Evolutionary conservation across 1,284 basidiomycete species (phyloP).

Genomic region (Cryptococcus neoformans): DNA sequence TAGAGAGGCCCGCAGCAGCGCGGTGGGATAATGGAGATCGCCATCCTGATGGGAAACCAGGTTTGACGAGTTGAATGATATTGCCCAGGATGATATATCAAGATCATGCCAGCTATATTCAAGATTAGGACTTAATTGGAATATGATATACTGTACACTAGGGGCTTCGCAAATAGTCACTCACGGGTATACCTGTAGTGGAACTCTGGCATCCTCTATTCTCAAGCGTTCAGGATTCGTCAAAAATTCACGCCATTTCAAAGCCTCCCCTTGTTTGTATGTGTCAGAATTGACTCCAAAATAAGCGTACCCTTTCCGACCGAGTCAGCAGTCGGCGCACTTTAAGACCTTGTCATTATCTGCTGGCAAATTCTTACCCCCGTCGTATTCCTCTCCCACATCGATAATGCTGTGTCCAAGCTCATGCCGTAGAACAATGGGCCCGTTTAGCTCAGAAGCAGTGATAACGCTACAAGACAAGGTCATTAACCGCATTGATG

Average conservation of each 20-base stretch:
- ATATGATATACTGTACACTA: neutral
- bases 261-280: slow-evolving; percentile 18
- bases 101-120: slow-evolving; percentile 55
- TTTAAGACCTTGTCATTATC: neutral
- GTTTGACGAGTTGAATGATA: slow-evolving; percentile 60
- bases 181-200: slow-evolving; percentile 63
- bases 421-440: slow-evolving; percentile 75
- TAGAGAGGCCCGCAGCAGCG: slow-evolving; percentile 68
- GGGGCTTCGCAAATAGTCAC: too few species aligned
- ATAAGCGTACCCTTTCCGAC: slow-evolving; percentile 57
- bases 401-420: slow-evolving; percentile 58
- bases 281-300: slow-evolving; percentile 65
- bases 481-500: neutral
- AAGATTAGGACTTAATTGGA: neutral
- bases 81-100: slow-evolving; percentile 57
- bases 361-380: slow-evolving; percentile 47
- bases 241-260: slow-evolving; percentile 73
- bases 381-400: slow-evolving; percentile 84
- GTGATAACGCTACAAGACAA: slow-evolving; percentile 65
- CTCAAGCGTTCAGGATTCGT: slow-evolving; percentile 50
- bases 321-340: neutral
- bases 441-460: slow-evolving; percentile 70
- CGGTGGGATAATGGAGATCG: slow-evolving; percentile 55
- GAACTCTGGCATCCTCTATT: slow-evolving; percentile 69
- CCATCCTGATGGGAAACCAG: neutral